Evolutionary conservation across 805 yeast genomes (phyloP).

Genomic region (Dipodascus albidus): DNA sequence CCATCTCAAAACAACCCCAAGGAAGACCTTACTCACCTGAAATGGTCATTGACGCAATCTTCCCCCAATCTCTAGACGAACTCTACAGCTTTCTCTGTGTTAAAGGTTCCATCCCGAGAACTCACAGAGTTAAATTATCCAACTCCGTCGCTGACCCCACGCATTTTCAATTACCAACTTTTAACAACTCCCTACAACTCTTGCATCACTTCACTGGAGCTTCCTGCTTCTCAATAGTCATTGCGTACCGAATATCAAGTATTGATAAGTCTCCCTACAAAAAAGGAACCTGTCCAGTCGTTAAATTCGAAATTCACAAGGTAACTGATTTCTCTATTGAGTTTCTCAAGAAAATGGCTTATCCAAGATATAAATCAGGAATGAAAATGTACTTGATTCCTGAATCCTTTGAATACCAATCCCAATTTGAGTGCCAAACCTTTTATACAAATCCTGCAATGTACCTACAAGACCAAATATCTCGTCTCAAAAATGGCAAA

Average conservation of each 20-base stretch:
- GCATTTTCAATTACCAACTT: neutral
- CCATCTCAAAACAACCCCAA: neutral
- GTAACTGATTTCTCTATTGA: neutral
- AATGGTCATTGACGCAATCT: neutral
- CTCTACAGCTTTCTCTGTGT: neutral
- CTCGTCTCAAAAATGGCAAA: neutral
- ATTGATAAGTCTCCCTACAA: neutral
- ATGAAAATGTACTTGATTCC: constrained; percentile 1
- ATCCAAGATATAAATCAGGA: neutral
- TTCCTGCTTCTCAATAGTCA: neutral
- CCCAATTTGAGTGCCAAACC: neutral
- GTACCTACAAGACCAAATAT: neutral
- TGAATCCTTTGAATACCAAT: neutral
- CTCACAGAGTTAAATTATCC: neutral
- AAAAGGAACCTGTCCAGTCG: neutral
- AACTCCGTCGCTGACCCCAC: neutral
- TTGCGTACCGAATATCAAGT: neutral
- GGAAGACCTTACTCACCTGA: neutral
- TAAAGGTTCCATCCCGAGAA: neutral
- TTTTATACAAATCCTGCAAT: neutral
- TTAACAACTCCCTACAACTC: neutral
- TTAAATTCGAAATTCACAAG: neutral
- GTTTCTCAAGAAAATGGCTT: neutral
- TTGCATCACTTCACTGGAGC: neutral
- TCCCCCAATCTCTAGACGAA: neutral